These are phyloP conservation scores for Otatea glauca DNA, from an alignment of 176 grass and related monocot genomes.

Conservation along the genomic window DNA sequence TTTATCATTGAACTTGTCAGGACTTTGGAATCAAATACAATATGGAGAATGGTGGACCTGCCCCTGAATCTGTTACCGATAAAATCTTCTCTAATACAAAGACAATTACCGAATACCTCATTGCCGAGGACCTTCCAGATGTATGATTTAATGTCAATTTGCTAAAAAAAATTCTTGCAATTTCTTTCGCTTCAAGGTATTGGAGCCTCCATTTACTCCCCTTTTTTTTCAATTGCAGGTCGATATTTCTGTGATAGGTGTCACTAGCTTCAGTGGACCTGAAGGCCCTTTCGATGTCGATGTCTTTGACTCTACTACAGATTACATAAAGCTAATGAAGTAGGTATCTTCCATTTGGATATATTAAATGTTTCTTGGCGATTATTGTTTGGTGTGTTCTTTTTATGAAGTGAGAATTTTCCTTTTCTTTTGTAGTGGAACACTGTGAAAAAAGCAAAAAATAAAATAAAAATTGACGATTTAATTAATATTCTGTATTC, in stretches of 20 bases:
- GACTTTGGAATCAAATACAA: conserved; percentile 99
- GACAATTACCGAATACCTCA: conserved; percentile 77
- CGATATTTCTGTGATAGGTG: conserved; percentile 79
- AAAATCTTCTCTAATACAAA: conserved; percentile 89
- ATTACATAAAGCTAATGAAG: conserved; percentile 99
- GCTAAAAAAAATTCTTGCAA: not conserved
- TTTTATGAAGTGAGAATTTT: conserved; percentile 31
- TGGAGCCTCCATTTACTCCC: not conserved
- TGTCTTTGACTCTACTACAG: conserved; percentile 87
- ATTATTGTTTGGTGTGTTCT: conserved; percentile 18
- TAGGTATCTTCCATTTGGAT: conserved; percentile 49
- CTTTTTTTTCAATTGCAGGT: conserved; percentile 56
- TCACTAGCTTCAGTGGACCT: conserved; percentile 80
- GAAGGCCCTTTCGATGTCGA: conserved; percentile 92
- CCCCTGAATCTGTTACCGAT: conserved; percentile 90
- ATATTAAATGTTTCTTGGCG: conserved; percentile 6
- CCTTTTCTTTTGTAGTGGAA: not conserved
- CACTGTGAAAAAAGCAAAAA: not conserved
- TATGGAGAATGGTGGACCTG: conserved; percentile 98
- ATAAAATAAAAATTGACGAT: conserved; percentile 12
- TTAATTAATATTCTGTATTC: conserved; percentile 15
- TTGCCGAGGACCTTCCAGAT: conserved; percentile 87
- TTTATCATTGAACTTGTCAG: conserved; percentile 50
- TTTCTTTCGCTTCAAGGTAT: conserved; percentile 13
- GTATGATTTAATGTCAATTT: conserved; percentile 45